Base-by-base conservation (phyloP, 768 basidiomycete genomes). In the Lactifluus rugatus region DNA sequence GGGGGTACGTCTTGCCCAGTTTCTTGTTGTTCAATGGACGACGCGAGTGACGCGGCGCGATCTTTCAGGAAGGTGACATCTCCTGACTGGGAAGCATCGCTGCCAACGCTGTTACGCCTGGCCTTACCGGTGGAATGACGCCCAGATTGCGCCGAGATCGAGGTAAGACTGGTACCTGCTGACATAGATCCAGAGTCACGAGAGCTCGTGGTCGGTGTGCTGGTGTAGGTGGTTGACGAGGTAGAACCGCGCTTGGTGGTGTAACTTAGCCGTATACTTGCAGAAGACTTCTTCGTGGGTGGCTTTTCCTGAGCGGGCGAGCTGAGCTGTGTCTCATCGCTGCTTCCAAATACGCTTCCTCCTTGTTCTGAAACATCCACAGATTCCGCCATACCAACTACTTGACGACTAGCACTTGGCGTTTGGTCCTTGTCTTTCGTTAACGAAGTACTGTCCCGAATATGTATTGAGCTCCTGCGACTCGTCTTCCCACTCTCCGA, bases 171-270 rank as follows among this genome's bases (percentile, higher is more conserved):
- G 6, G 92, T 89, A 23, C 82, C 80, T 11, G 81, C 79, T 44
- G 89, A 90, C 71, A 89, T 79, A 1, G 86, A 87, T 19, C 86
- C 85, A 5, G 91, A 94, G 72, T 95, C 92, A 58, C 89, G 80
- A 52, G 91, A 93, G 66, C 86, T 88, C n/a, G 70, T 71, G 16
- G 78, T 81, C 44, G 82, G 86, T 23, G 84, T 92, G 70, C 84
- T 84, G 17, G 87, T 80, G 71, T 91, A 86, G 41, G 81, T 93
- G 21, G 92, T 87, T 3, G 92, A 95, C 6, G 92, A 93, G 10
- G 89, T 84, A 23, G 92, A 94, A 57, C 87, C 86, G 56, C 92
- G 85, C 71, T 94, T 93, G 34, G 85, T 80, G n/a, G 83, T 85
- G 69, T 88, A 85, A 67, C 85, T 89, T 54, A 84, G 77, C 54